Percentiles rank a stretch among this genome's conserved stretches.
Conservation (phyloP, 2,329 filamentous ascomycete species). For the Pseudofabraea citricarpa region DNA sequence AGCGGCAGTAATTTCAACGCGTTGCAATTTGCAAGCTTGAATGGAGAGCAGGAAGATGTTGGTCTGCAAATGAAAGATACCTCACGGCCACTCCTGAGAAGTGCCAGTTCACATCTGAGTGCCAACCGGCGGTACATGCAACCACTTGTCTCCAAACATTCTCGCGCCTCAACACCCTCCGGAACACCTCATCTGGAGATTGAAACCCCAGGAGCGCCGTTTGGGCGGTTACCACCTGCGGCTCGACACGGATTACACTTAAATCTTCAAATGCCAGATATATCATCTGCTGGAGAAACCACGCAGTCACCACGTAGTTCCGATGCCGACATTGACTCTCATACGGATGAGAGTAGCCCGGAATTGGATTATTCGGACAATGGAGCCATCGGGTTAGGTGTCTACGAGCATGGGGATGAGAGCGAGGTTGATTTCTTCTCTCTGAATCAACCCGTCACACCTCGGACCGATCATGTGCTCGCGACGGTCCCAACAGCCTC, state of each 20-base stretch:
- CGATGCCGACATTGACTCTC: conserved; percentile 25
- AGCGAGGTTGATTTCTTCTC: conserved; percentile 22
- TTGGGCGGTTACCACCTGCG: conserved; percentile 8
- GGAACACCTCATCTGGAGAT: conserved; percentile 7
- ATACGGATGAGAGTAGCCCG: conserved; percentile 24
- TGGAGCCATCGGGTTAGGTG: conserved; percentile 6
- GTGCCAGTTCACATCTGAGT: conserved; percentile 14
- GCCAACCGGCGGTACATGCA: conserved; percentile 8
- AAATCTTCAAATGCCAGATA: conserved; percentile 14
- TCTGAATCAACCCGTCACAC: conserved; percentile 21
- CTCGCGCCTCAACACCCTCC: conserved; percentile 13
- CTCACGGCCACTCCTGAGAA: conserved; percentile 17
- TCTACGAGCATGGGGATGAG: conserved; percentile 5
- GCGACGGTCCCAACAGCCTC: conserved; percentile 13
- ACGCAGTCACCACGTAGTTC: conserved; percentile 19
- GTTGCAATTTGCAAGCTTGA: conserved; percentile 1
- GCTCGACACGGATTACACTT: conserved; percentile 6
- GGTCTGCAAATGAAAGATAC: conserved; percentile 7
- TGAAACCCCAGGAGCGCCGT: conserved; percentile 5
- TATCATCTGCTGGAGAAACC: conserved; percentile 24
- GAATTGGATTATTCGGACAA: conserved; percentile 14
- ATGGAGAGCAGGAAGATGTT: conserved; percentile 9
- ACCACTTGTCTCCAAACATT: conserved; percentile 4
- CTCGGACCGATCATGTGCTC: conserved; percentile 21
- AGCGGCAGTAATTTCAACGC: conserved; percentile 13